Conservation (phyloP, 345 rosid genomes). For the Pseudoturritis turrita region DNA sequence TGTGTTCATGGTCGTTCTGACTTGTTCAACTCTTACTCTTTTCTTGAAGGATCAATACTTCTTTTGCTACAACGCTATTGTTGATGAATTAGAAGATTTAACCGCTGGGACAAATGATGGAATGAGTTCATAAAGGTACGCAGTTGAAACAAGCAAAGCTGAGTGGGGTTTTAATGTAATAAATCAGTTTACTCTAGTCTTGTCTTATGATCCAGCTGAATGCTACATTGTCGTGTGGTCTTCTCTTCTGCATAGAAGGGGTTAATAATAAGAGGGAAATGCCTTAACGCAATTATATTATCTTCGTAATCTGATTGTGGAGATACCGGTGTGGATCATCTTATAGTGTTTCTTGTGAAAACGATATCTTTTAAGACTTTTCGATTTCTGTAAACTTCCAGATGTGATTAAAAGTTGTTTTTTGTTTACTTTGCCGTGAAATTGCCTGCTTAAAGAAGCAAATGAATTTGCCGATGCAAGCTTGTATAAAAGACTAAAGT, state of each 20-base stretch:
- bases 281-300: neutral
- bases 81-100: conserved; percentile 68
- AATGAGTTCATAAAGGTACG: conserved; percentile 33
- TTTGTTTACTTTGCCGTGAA: neutral
- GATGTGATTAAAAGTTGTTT: neutral
- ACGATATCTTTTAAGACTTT: neutral
- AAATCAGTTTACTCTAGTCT: neutral
- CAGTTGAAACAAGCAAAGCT: neutral
- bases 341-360: neutral
- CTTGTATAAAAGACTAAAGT: too few relatives aligned
- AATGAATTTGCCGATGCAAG: conserved; percentile 1
- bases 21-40: neutral
- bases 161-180: neutral
- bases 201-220: neutral
- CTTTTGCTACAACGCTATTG: conserved; percentile 70
- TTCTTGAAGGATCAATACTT: conserved; percentile 61
- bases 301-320: neutral
- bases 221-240: neutral
- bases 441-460: neutral
- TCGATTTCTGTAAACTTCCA: neutral
- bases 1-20: neutral
- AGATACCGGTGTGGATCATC: neutral
- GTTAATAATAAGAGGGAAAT: neutral
- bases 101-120: conserved; percentile 29
- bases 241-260: neutral